Evolutionary conservation across 2,329 filamentous ascomycete genomes (phyloP).

Genomic region (Neofusicoccum laricinum): DNA sequence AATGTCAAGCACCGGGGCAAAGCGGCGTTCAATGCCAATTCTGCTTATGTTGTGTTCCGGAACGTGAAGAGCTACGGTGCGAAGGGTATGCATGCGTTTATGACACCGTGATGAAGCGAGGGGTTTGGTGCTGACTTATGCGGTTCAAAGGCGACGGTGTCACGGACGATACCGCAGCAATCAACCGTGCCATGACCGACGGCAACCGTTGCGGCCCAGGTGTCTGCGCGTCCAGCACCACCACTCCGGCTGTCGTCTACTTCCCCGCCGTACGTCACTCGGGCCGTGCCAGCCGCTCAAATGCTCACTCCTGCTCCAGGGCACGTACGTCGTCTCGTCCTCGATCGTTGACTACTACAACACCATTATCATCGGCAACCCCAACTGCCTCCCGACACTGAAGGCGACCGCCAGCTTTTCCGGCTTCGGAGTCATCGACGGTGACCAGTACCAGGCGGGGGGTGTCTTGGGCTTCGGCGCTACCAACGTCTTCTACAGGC

Average conservation of each 20-base stretch:
- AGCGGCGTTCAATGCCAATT: constrained; percentile 37
- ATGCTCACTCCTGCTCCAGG: constrained; percentile 22
- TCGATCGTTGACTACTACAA: constrained; percentile 63
- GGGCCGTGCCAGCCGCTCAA: background rate
- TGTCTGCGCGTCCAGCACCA: constrained; percentile 45
- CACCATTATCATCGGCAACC: constrained; percentile 61
- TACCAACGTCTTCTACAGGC: constrained; percentile 63
- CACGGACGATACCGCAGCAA: constrained; percentile 52
- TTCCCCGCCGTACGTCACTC: constrained; percentile 42
- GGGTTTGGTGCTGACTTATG: background rate
- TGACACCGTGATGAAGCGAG: background rate
- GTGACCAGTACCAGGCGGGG: constrained; percentile 47
- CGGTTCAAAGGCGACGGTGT: constrained; percentile 27
- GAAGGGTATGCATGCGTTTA: constrained; percentile 27
- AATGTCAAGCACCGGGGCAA: constrained; percentile 42
- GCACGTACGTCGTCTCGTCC: constrained; percentile 57
- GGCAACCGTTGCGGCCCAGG: constrained; percentile 42
- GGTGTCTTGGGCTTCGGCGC: constrained; percentile 42
- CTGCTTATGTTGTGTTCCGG: constrained; percentile 38
- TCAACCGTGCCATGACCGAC: constrained; percentile 43
- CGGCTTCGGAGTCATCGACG: constrained; percentile 58
- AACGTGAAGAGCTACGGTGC: constrained; percentile 45
- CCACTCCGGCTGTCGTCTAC: constrained; percentile 55
- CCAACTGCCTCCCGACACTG: constrained; percentile 55
- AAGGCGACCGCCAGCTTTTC: constrained; percentile 52